A percentile compares a stretch with the other conserved stretches of the same genome.
phyloP scores from a whole-genome alignment of 2,329 filamentous ascomycete species.

The Arthrobotrys sinensis region DNA sequence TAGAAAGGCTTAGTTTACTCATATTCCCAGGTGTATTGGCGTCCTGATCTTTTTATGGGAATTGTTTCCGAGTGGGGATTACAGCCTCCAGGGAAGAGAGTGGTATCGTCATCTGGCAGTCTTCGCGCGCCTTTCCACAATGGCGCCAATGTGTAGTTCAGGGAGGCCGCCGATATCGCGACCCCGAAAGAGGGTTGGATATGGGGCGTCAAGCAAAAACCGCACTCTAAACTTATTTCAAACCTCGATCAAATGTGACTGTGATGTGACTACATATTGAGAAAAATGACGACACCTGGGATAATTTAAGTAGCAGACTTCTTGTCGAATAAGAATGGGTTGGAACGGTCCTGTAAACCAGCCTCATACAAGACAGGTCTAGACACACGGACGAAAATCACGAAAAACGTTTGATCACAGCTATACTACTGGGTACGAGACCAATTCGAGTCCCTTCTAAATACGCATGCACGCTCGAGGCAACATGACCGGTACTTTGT shows the following conservation, averaged over 20 bases:
- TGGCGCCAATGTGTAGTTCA: not conserved
- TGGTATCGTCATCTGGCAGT: constrained; percentile 7
- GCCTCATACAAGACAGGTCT: too few relatives aligned
- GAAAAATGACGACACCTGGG: too few relatives aligned
- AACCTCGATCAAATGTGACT: not conserved
- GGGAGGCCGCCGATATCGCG: constrained; percentile 4
- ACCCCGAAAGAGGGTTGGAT: not conserved
- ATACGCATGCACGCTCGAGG: too few relatives aligned
- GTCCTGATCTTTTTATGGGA: constrained; percentile 9
- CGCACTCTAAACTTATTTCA: not conserved
- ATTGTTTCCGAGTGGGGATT: constrained; percentile 15
- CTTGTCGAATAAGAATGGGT: too few relatives aligned
- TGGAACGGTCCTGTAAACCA: too few relatives aligned
- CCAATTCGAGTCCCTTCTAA: too few relatives aligned
- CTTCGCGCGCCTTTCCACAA: not conserved
- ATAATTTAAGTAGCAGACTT: too few relatives aligned
- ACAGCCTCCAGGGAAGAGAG: not conserved
- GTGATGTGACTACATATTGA: not conserved
- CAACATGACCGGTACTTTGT: too few relatives aligned
- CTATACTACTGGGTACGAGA: too few relatives aligned
- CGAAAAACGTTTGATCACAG: too few relatives aligned
- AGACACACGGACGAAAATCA: too few relatives aligned
- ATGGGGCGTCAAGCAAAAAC: not conserved
- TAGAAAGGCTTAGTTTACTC: constrained; percentile 9
- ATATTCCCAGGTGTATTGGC: constrained; percentile 1